These are phyloP conservation scores for Suillus fuscotomentosus DNA, from an alignment of 768 basidiomycete species.

Conservation along the genomic window DNA sequence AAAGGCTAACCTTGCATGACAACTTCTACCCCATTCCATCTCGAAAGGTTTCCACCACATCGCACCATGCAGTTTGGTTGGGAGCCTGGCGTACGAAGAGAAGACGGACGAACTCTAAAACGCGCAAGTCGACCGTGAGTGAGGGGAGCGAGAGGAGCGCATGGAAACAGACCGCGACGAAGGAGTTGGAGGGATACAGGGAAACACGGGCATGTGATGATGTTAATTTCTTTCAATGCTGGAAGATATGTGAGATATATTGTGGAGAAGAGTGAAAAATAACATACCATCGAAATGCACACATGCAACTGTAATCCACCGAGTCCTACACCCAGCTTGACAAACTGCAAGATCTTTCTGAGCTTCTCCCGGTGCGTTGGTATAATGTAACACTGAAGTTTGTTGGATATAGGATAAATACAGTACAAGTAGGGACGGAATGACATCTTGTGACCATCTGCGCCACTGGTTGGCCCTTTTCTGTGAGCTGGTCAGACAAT, in stretches of 20 bases:
- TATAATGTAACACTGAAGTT: neutral
- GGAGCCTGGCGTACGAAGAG: no score
- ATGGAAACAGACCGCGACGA: slow-evolving; percentile 9
- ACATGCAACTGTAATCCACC: neutral
- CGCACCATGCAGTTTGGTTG: no score
- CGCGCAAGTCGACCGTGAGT: no score
- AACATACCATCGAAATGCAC: neutral
- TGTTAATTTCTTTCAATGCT: slow-evolving; percentile 10
- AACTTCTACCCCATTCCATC: no score
- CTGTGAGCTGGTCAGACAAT: neutral
- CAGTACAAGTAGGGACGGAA: neutral
- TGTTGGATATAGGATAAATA: neutral
- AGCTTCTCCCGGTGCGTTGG: neutral
- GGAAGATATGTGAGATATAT: neutral
- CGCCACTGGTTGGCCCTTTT: slow-evolving; percentile 3
- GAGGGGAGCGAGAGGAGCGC: neutral
- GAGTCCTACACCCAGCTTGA: neutral
- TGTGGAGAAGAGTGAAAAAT: neutral
- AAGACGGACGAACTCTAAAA: no score
- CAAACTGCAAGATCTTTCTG: neutral
- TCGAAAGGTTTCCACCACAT: no score
- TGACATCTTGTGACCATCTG: neutral
- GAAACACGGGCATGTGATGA: slow-evolving; percentile 12
- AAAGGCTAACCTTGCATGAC: no score
- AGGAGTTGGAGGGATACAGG: slow-evolving; percentile 24